These are phyloP conservation scores for Fistulifera solaris DNA, from an alignment of 108 stramenopile genomes.

Conservation along the genomic window DNA sequence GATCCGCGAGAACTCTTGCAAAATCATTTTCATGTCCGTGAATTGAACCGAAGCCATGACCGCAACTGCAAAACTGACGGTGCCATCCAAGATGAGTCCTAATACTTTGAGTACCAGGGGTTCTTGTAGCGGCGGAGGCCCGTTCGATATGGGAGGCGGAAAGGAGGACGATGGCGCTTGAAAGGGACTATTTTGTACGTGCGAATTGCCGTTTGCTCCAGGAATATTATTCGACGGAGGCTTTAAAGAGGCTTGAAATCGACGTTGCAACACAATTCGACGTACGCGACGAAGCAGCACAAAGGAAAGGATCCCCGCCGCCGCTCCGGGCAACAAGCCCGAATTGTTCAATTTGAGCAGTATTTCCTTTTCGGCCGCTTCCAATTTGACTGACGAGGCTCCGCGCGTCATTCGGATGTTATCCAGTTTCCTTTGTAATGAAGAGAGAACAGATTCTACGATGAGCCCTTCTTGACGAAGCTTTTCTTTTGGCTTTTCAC, in stretches of 20 bases:
- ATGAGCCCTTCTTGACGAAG: not conserved
- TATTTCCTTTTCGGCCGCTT: constrained; percentile 12
- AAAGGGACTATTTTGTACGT: constrained; percentile 9
- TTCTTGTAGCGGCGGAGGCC: not conserved
- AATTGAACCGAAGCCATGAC: constrained; percentile 6
- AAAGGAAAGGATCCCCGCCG: constrained; percentile 20
- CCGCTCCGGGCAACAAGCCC: constrained; percentile 27
- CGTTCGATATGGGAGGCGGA: not conserved
- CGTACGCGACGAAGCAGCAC: constrained; percentile 19
- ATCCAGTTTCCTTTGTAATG: not conserved
- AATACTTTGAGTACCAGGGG: not conserved
- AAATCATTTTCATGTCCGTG: constrained; percentile 5
- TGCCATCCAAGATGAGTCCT: not conserved
- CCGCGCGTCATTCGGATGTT: not conserved
- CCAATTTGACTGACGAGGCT: not conserved
- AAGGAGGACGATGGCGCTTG: not conserved
- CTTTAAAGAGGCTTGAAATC: not conserved
- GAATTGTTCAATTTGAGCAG: constrained; percentile 16
- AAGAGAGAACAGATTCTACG: not conserved
- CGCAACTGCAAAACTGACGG: not conserved
- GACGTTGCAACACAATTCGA: not conserved
- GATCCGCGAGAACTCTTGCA: not conserved
- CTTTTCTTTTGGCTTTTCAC: not conserved
- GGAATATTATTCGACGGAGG: not conserved
- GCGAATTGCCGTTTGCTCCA: not conserved